These are phyloP conservation scores for Hansenula sp. DNA, from an alignment of 1,139 yeast species.

Conservation along the genomic window DNA sequence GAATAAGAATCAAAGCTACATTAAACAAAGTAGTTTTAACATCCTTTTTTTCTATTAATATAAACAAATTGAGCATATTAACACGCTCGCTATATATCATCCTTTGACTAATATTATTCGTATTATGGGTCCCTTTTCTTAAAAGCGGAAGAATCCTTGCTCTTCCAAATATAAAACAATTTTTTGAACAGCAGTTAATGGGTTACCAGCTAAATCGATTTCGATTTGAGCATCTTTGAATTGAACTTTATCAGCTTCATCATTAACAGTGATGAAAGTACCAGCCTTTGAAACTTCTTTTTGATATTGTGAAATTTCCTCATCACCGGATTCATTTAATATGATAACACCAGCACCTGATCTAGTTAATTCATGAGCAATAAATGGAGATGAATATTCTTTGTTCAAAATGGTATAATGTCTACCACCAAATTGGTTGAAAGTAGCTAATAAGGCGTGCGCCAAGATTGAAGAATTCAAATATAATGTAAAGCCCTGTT, in stretches of 20 bases:
- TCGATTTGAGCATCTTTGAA: conserved; percentile 46
- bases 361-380: conserved; percentile 75
- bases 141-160: conserved; percentile 68
- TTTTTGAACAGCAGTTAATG: conserved; percentile 64
- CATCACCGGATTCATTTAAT: conserved; percentile 33
- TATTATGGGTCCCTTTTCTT: conserved; percentile 5
- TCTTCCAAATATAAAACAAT: conserved; percentile 68
- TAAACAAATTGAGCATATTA: too few species aligned
- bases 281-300: conserved; percentile 42
- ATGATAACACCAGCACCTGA: conserved; percentile 90
- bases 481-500: conserved; percentile 80
- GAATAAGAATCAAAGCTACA: too few species aligned
- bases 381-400: conserved; percentile 38
- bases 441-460: conserved; percentile 82
- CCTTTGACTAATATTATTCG: not conserved
- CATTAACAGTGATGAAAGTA: conserved; percentile 37
- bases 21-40: too few species aligned
- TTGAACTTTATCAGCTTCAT: conserved; percentile 25
- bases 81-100: too few species aligned
- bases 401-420: conserved; percentile 68
- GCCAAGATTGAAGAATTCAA: conserved; percentile 58
- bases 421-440: conserved; percentile 85
- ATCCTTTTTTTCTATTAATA: too few species aligned
- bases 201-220: conserved; percentile 46
- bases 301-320: conserved; percentile 39